Evolutionary conservation across 73 alveolate genomes (phyloP).

Genomic region (Tetrahymena malaccensis): DNA sequence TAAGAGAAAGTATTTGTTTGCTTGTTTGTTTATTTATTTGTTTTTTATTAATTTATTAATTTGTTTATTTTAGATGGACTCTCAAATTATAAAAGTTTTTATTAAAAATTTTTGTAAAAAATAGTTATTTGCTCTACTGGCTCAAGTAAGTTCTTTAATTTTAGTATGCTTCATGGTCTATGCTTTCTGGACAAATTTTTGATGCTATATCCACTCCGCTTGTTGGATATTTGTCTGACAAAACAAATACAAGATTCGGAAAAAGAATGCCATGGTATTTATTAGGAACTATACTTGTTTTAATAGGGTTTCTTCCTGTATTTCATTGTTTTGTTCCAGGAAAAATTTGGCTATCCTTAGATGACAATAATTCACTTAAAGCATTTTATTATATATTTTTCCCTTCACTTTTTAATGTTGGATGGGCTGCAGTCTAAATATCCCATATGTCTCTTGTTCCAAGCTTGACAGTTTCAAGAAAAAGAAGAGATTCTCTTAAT

Average conservation of each 20-base stretch:
- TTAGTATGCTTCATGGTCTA: constrained; percentile 35
- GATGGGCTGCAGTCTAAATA: constrained; percentile 53
- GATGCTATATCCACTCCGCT: constrained; percentile 77
- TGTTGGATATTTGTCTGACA: constrained; percentile 66
- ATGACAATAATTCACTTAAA: neutral
- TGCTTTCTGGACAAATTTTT: constrained; percentile 72
- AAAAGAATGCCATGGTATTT: constrained; percentile 79
- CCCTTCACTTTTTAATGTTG: constrained; percentile 44
- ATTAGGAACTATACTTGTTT: constrained; percentile 25
- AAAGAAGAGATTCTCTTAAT: constrained; percentile 43
- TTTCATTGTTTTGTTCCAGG: constrained; percentile 35
- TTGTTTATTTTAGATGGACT: too few species aligned
- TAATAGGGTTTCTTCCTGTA: neutral
- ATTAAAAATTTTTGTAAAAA: neutral
- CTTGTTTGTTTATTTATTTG: too few species aligned
- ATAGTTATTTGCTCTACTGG: constrained; percentile 21
- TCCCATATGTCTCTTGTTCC: constrained; percentile 57
- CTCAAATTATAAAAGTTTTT: neutral
- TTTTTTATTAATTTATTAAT: too few species aligned
- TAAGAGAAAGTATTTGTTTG: too few species aligned
- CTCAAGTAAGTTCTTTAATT: constrained; percentile 9
- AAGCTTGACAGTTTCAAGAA: constrained; percentile 34
- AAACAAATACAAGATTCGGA: constrained; percentile 61
- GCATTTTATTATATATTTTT: constrained; percentile 11
- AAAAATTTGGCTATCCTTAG: neutral